These are phyloP conservation scores for Cercospora zeae-maydis DNA, from an alignment of 2,329 filamentous ascomycete species.

Conservation along the genomic window DNA sequence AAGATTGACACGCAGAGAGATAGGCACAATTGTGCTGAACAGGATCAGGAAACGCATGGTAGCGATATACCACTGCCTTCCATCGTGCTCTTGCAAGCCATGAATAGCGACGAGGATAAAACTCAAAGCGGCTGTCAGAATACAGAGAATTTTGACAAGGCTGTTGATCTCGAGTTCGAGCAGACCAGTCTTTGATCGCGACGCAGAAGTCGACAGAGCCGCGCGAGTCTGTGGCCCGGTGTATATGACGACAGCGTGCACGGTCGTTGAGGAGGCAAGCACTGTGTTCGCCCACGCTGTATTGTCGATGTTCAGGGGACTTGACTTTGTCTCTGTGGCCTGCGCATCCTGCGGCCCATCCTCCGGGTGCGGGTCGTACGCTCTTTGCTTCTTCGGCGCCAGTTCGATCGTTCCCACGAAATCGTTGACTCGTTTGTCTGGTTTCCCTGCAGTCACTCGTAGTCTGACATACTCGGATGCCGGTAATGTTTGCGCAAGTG, in stretches of 20 bases:
- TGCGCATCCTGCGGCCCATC: slow-evolving; percentile 5
- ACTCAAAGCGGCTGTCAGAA: slow-evolving; percentile 80
- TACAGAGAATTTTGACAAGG: slow-evolving; percentile 90
- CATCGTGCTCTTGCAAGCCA: slow-evolving; percentile 66
- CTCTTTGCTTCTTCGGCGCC: slow-evolving; percentile 51
- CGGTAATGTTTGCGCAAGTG: slow-evolving; percentile 75
- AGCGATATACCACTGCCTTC: slow-evolving; percentile 79
- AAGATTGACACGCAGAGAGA: slow-evolving; percentile 91
- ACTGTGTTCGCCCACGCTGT: slow-evolving; percentile 99
- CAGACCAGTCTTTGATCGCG: slow-evolving; percentile 88
- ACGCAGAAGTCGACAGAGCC: slow-evolving; percentile 85
- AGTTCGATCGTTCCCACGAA: slow-evolving; percentile 88
- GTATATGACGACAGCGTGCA: slow-evolving; percentile 87
- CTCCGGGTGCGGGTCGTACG: slow-evolving; percentile 44
- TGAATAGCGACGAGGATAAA: slow-evolving; percentile 84
- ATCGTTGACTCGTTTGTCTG: slow-evolving; percentile 90
- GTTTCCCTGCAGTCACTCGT: slow-evolving; percentile 77
- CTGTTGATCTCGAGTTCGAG: slow-evolving; percentile 97
- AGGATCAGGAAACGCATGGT: slow-evolving; percentile 97
- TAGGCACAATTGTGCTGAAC: slow-evolving; percentile 98
- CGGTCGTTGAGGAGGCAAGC: slow-evolving; percentile 85
- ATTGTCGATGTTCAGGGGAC: slow-evolving; percentile 86
- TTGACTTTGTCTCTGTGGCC: slow-evolving; percentile 43
- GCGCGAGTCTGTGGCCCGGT: slow-evolving; percentile 92
- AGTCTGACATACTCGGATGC: slow-evolving; percentile 65